Evolutionary conservation across 164 flowering plant species (phyloP).

Genomic region (Cinnamomum micranthum): DNA sequence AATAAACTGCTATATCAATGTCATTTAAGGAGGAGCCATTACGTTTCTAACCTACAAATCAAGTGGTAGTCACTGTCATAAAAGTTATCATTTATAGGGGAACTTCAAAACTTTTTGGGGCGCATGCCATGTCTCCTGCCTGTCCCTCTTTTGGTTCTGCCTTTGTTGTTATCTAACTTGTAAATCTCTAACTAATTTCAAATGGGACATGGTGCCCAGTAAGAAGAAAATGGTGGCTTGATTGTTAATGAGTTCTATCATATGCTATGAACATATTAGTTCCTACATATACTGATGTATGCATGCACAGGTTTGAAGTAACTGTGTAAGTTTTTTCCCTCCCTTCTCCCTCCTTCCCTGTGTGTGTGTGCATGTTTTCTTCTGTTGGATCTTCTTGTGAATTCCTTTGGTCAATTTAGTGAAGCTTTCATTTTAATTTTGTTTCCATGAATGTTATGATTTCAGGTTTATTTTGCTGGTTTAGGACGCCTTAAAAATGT

Average conservation of each 20-base stretch:
- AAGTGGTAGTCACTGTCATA: too few relatives aligned
- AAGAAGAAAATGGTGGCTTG: not conserved
- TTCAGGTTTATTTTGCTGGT: slow-evolving; percentile 97
- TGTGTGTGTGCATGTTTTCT: not conserved
- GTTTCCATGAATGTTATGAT: slow-evolving; percentile 9
- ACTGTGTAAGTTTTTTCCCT: not conserved
- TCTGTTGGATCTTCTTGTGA: not conserved
- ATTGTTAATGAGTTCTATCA: not conserved
- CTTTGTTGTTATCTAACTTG: too few relatives aligned
- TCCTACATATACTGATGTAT: not conserved
- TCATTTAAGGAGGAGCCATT: too few relatives aligned
- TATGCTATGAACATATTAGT: not conserved
- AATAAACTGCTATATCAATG: too few relatives aligned
- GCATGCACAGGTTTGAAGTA: not conserved
- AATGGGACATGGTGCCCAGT: too few relatives aligned
- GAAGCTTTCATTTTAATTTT: not conserved
- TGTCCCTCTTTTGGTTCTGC: too few relatives aligned
- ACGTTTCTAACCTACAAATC: too few relatives aligned
- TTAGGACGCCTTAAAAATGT: slow-evolving; percentile 87
- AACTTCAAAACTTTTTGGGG: too few relatives aligned
- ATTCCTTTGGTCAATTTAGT: not conserved
- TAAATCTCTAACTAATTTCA: too few relatives aligned
- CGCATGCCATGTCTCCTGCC: too few relatives aligned
- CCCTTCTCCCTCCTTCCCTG: not conserved
- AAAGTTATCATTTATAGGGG: too few relatives aligned